Conservation (phyloP, 495 filamentous ascomycete genomes). For the Rhypophila decipiens region DNA sequence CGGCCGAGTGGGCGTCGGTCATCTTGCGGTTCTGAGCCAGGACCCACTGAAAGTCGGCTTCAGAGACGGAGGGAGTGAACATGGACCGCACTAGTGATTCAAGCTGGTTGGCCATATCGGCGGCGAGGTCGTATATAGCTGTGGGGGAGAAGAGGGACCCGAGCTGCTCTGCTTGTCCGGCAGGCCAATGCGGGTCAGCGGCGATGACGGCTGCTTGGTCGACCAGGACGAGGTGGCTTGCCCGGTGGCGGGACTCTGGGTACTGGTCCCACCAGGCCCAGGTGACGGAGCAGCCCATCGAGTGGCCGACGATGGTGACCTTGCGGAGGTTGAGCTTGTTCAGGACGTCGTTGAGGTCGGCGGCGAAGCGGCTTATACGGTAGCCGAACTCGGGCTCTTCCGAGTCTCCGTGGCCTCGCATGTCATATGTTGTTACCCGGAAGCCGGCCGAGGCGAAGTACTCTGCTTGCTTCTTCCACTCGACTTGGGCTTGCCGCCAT, state of each 20-base stretch:
- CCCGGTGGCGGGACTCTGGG: slow-evolving; percentile 7
- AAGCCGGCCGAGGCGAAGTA: slow-evolving; percentile 11
- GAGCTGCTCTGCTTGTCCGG: not conserved
- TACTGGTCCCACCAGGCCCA: slow-evolving; percentile 13
- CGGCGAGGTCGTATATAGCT: slow-evolving; percentile 2
- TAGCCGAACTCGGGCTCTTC: slow-evolving; percentile 11
- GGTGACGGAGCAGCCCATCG: slow-evolving; percentile 9
- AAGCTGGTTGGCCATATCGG: slow-evolving; percentile 5
- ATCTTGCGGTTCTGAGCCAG: slow-evolving; percentile 9
- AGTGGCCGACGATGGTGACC: slow-evolving; percentile 11
- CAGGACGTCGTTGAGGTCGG: slow-evolving; percentile 11
- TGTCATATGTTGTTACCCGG: slow-evolving; percentile 9
- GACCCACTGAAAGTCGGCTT: slow-evolving; percentile 6
- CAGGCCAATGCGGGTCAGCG: slow-evolving; percentile 5
- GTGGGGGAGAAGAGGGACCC: slow-evolving; percentile 1
- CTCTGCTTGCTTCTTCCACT: slow-evolving; percentile 10
- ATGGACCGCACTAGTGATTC: slow-evolving; percentile 5
- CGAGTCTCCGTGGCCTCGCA: slow-evolving; percentile 11
- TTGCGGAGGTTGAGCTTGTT: slow-evolving; percentile 3
- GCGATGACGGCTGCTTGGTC: slow-evolving; percentile 2
- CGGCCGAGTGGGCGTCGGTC: slow-evolving; percentile 5
- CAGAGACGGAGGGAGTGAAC: slow-evolving; percentile 7
- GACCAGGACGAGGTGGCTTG: slow-evolving; percentile 7
- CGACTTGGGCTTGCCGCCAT: slow-evolving; percentile 6
- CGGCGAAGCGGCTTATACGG: slow-evolving; percentile 11